Evolutionary conservation across 1,139 yeast species (phyloP), one percentile per base, ranked within the genome.

Genomic region (Ogataea hybrid): DNA sequence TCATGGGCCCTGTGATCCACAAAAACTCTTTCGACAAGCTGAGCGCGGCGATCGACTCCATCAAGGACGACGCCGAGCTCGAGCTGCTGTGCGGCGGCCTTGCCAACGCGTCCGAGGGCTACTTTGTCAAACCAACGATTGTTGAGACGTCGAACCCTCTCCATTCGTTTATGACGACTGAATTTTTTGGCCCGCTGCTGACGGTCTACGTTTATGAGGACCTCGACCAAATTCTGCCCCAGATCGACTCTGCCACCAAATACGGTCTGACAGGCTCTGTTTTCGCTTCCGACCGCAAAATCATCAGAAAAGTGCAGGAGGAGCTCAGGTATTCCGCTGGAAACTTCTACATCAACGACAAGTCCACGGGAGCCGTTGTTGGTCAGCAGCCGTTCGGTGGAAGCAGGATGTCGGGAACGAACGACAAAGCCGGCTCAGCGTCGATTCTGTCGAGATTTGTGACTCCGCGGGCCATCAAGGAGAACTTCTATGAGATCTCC

Each of bases 351-450:
- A 85, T 92, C 64, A 92, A 92, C 64, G 98, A 92, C 69, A 92
- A 92, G 67, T 87, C 81, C 32, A 92, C 98, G 6, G 97, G 97
- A 51, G 97, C 98, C 4, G 97, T 92, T 41, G 97, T 92, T 39
- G 97, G 89, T 25, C 97, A 90, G 67, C 97, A 92, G 68, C 86
- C 96, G 92, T 92, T 92, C 56, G 97, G 98, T 43, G 98, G 98
- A 55, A 89, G 95, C 23, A 81, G 98, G 70, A 85, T 86, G 71
- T 85, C 96, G 42, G 98, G 98, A 48, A 92, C 98, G 37, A 89
- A 92, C 65, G 98, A 92, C 65, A 92, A 92, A 71, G 94, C 97
- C 16, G 98, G 98, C 16, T 77, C 90, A 50, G 94, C 86, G 31
- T 85, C 87, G 65, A 80, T 92, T 50, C 73, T 92, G 63, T 67